These are phyloP conservation scores for Rhynchospora breviuscula DNA, from an alignment of 176 grass and related monocot species.

Conservation along the genomic window DNA sequence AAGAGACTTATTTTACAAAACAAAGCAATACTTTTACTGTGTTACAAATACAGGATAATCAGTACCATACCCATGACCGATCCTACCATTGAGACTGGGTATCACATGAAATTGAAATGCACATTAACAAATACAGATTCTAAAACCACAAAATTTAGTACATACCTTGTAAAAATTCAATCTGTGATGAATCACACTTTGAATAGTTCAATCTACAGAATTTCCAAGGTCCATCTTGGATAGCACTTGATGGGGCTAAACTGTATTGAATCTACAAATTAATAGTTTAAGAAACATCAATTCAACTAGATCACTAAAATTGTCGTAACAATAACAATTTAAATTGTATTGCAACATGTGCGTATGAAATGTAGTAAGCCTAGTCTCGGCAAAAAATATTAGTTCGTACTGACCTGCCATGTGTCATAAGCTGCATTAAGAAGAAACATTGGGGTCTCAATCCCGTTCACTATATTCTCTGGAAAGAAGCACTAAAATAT, in stretches of 20 bases:
- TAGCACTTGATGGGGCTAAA: conserved; percentile 2
- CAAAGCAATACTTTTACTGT: background rate
- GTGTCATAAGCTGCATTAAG: conserved; percentile 19
- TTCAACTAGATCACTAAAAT: background rate
- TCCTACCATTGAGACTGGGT: background rate
- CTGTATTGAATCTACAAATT: conserved; percentile 21
- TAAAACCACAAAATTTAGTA: background rate
- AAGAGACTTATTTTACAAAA: background rate
- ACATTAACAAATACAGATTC: background rate
- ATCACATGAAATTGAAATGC: conserved; percentile 1
- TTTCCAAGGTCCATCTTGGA: background rate
- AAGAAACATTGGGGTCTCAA: conserved; percentile 14
- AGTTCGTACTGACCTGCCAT: conserved; percentile 17
- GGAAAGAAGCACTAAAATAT: conserved; percentile 22
- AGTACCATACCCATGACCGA: background rate
- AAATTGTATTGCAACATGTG: background rate
- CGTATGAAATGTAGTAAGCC: background rate
- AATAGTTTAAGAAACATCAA: background rate
- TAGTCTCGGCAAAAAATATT: background rate
- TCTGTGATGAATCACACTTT: background rate
- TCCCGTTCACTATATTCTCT: conserved; percentile 16
- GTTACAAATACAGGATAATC: background rate
- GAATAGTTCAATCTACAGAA: conserved; percentile 9
- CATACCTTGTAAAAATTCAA: conserved; percentile 17
- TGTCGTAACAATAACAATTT: background rate